Base-by-base conservation (phyloP, 352 stramenopile species). In the Phytophthora tentaculata region DNA sequence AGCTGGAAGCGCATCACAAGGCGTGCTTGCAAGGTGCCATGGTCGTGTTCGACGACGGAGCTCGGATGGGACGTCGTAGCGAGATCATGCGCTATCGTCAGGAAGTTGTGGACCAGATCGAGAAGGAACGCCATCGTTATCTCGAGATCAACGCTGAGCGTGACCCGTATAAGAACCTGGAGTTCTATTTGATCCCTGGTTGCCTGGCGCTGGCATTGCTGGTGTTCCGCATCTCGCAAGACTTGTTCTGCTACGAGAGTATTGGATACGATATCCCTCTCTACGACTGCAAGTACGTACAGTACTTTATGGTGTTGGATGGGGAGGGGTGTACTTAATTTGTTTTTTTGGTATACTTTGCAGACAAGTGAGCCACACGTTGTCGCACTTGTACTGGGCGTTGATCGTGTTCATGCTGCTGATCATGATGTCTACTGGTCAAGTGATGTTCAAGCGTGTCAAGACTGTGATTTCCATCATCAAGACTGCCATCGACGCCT, bases 161-260 rank as follows among this genome's bases (percentile, higher is more conserved):
- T 14, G 98, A 99, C 79, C 97, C 97, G 57, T 97, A 99, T 76
- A 92, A 92, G 64, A 95, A 97, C 69, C 80, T 92, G 64, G 96
- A 92, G 82, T 98, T 90, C 72, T 99, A 98, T 69, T 67, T 98
- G 22, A 80, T 99, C 48, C 96, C 97, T 2, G 79, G 97, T 23
- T 75, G 85, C 9, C 76, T 99, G 26, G 97, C 95, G 12, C 63
- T 97, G 35, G 71, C 83, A 35, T 85, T 98, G 53, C 90, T 97
- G 28, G 74, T 98, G 32, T 86, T 98, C 56, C 88, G 96, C 51
- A 95, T 95, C 61, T 80, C 78, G 19, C 84, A 94, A 69, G 87
- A 95, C 57, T 68, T 95, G 37, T 69, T 95, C 20, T 95, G 88
- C 71, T 95, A 94, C 69, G 88, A 95, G 49, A 48, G 82, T 61